Evolutionary conservation across 352 stramenopile genomes (phyloP).

Genomic region (Phytophthora constricta): DNA sequence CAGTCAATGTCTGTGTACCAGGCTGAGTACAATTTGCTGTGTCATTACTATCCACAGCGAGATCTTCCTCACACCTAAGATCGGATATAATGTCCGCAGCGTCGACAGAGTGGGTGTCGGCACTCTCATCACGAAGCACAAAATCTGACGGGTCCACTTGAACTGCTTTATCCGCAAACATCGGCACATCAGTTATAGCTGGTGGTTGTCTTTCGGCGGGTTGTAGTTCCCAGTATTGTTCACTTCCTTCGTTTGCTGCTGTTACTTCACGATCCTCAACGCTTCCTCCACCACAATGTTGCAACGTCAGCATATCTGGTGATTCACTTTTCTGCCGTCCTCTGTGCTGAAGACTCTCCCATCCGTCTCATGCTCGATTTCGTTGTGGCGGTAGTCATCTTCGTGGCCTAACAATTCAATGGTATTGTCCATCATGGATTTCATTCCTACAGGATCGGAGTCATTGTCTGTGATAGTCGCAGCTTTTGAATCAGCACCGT

Average conservation of each 20-base stretch:
- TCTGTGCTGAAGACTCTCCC: too few species aligned
- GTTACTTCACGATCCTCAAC: too few species aligned
- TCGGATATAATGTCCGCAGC: not conserved
- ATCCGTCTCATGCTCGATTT: too few species aligned
- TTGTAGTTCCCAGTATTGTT: not conserved
- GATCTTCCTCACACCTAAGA: not conserved
- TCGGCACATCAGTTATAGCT: not conserved
- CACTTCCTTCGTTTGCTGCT: not conserved
- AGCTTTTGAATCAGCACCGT: too few species aligned
- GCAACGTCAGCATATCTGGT: too few species aligned
- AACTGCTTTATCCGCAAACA: constrained; percentile 31
- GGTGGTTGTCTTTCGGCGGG: not conserved
- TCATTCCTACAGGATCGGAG: too few species aligned
- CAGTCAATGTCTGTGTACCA: not conserved
- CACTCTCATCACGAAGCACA: not conserved
- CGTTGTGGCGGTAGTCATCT: too few species aligned
- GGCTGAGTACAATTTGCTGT: not conserved
- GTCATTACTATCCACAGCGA: not conserved
- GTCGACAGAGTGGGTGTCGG: not conserved
- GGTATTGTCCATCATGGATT: too few species aligned
- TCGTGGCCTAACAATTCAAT: too few species aligned
- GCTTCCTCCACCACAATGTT: too few species aligned
- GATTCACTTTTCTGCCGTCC: too few species aligned
- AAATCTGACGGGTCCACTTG: constrained; percentile 25
- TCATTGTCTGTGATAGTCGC: too few species aligned